Conservation (phyloP, 2,329 filamentous ascomycete genomes). For the Didymella sp. region DNA sequence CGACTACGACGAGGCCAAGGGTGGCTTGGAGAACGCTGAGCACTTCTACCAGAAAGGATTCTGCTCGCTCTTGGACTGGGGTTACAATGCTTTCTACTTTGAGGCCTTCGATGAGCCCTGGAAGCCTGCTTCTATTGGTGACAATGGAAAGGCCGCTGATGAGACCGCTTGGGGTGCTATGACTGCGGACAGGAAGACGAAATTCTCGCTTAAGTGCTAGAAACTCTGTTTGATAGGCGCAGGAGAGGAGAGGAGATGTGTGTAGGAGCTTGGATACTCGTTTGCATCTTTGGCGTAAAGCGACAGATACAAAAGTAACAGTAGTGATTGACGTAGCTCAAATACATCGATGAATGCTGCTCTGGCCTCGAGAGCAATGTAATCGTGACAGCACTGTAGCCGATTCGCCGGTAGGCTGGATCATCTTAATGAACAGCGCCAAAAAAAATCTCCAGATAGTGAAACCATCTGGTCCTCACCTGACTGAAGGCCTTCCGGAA, state of each 20-base stretch:
- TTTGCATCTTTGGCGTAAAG: conserved; percentile 7
- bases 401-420: too few relatives aligned
- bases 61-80: conserved; percentile 70
- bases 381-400: too few relatives aligned
- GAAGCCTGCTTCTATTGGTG: conserved; percentile 70
- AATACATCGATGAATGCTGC: too few relatives aligned
- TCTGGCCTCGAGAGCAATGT: too few relatives aligned
- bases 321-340: too few relatives aligned
- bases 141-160: conserved; percentile 66
- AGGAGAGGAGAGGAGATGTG: neutral
- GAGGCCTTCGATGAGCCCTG: conserved; percentile 76
- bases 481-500: too few relatives aligned
- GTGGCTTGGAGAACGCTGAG: conserved; percentile 64
- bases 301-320: neutral
- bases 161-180: conserved; percentile 76
- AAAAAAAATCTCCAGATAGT: too few relatives aligned
- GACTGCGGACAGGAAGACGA: conserved; percentile 63
- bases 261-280: neutral
- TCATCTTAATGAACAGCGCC: too few relatives aligned
- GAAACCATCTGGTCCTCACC: too few relatives aligned
- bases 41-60: conserved; percentile 68
- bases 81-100: conserved; percentile 74
- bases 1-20: conserved; percentile 67
- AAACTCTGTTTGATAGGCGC: neutral
- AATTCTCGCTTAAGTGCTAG: conserved; percentile 62